Evolutionary conservation across 2,329 filamentous ascomycete species (phyloP).

Genomic region (Pseudogymnoascus sp.): DNA sequence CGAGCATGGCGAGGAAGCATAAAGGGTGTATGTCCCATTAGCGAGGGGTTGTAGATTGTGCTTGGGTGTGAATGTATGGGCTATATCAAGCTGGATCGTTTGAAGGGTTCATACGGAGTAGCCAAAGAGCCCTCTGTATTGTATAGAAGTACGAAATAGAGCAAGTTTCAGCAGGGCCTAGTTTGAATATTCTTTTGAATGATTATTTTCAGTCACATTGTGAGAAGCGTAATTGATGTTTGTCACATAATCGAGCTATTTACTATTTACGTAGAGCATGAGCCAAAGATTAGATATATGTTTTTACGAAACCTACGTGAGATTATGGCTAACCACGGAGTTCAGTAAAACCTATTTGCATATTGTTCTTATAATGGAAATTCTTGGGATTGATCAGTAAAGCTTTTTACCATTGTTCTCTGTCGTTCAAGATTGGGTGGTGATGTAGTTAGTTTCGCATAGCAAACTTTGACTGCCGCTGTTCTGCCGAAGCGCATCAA

Average conservation of each 20-base stretch:
- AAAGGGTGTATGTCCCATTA: not conserved
- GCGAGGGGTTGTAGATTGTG: slow-evolving; percentile 1
- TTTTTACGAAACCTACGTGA: not conserved
- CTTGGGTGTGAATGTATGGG: not conserved
- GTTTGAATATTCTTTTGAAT: not conserved
- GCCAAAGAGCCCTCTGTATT: slow-evolving; percentile 2
- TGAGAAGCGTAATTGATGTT: not conserved
- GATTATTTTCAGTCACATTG: not conserved
- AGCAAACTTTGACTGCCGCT: not conserved
- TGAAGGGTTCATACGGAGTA: slow-evolving; percentile 1
- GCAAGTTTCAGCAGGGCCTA: not conserved
- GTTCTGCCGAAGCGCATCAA: slow-evolving; percentile 2
- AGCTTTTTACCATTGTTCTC: not conserved
- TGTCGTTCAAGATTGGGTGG: not conserved
- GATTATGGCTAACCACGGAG: not conserved
- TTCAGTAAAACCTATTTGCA: not conserved
- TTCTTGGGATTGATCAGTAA: not conserved
- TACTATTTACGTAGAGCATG: not conserved
- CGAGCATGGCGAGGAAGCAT: slow-evolving; percentile 38
- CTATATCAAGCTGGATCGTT: not conserved
- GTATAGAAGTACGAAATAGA: slow-evolving; percentile 7
- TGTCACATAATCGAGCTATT: not conserved
- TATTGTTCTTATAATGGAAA: not conserved
- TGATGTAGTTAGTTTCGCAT: not conserved
- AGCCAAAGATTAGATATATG: not conserved